Base-by-base conservation (phyloP, 768 basidiomycete genomes). In the Harrya chromipes region DNA sequence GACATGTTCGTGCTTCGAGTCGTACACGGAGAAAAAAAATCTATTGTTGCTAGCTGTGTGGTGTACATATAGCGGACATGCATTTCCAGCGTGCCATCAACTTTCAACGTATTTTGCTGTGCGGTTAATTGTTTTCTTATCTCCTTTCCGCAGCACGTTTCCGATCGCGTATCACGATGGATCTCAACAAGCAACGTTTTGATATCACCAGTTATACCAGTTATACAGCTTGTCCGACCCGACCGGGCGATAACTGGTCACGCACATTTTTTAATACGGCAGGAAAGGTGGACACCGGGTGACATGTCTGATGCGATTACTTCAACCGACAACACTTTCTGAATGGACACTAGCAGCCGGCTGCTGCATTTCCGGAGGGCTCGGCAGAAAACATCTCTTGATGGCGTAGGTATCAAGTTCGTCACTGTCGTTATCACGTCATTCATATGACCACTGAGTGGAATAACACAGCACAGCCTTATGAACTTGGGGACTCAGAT, bases 31-130 rank as follows among this genome's bases (percentile, higher is more conserved):
- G 33, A 6, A 33, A 9, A 48, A 60, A 64, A 46, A 49, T 54
- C 38, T 58, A 61, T 63, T 49, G 46, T 42, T 41, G 49, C 46
- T 39, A 54, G 47, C 56, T 50, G 55, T 63, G 56, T 33, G 33
- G 16, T 33, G 50, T 53, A 41, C 49, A 52, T 42, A 53, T 42
- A 53, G 53, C 53, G 47, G 46, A 31, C 63, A 66, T 52, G 62
- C 65, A 51, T 40, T 35, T 52, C 20, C 56, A 48, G 60, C 64
- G 48, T 62, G 65, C n/a, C 50, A 61, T 62, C 65, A 66, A 16
- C 33, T 14, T 12, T 49, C 49, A 17, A 46, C 46, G 34, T 52
- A 46, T 53, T 33, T 33, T 33, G 58, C 56, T 58, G 53, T 60
- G 54, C 47, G 33, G 23, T 52, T 45, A 54, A 56, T 50, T 55